phyloP scores from a whole-genome alignment of 1,284 basidiomycete species.

The Pterulicium gracile region DNA sequence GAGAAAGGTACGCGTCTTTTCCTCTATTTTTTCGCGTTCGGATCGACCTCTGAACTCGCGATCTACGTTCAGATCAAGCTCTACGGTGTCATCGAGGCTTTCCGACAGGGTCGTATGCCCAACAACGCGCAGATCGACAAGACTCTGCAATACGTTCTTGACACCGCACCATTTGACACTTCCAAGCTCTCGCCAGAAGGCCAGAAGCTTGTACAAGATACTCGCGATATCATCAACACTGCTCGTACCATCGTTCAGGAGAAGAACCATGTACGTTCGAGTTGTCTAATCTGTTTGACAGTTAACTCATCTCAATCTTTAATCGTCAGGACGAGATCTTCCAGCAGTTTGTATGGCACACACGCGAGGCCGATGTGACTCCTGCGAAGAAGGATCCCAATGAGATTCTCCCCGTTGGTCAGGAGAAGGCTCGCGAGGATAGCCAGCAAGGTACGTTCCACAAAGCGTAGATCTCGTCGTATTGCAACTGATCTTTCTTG shows the following conservation, averaged over 20 bases:
- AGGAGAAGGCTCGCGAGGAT: conserved; percentile 52
- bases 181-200: conserved; percentile 68
- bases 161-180: conserved; percentile 58
- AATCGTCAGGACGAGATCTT: not conserved
- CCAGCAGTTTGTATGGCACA: not conserved
- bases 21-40: not conserved
- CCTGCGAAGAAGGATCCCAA: not conserved
- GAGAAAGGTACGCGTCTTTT: conserved; percentile 35
- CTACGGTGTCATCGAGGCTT: conserved; percentile 71
- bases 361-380: not conserved
- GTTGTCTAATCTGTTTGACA: no score
- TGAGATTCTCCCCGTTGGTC: not conserved
- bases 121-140: conserved; percentile 73
- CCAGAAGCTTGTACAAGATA: conserved; percentile 64
- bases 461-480: not conserved
- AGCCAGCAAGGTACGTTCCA: conserved; percentile 39
- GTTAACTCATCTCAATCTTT: no score
- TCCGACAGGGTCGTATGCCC: conserved; percentile 71
- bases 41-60: not conserved
- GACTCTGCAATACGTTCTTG: conserved; percentile 57
- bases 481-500: not conserved
- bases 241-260: conserved; percentile 56
- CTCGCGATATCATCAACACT: conserved; percentile 64
- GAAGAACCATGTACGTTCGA: conserved; percentile 83
- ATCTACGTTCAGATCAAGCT: conserved; percentile 45